phyloP scores from a whole-genome alignment of 169 alveolate species.

The Cryptosporidium canis region DNA sequence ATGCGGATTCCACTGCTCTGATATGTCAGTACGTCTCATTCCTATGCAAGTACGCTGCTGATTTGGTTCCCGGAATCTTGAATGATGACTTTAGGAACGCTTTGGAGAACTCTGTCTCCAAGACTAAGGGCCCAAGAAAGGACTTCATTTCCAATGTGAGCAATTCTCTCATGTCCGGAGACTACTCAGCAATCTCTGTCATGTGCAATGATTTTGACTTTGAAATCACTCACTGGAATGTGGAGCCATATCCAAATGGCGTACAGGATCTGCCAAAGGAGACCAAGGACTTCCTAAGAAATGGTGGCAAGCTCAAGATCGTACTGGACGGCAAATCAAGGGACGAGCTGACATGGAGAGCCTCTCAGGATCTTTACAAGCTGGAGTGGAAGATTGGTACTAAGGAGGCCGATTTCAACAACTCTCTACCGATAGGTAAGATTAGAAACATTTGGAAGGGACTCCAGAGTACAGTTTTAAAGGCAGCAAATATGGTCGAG shows the following conservation, averaged over 20 bases:
- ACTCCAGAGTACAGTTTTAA: constrained; percentile 84
- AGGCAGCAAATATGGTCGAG: constrained; percentile 85
- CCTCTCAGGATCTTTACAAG: constrained; percentile 84
- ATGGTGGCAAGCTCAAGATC: constrained; percentile 84
- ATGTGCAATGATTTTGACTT: constrained; percentile 78
- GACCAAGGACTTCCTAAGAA: constrained; percentile 86
- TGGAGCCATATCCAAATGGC: constrained; percentile 92
- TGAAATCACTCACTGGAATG: constrained; percentile 88
- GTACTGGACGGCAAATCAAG: constrained; percentile 78
- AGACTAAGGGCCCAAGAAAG: constrained; percentile 37
- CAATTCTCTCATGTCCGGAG: constrained; percentile 18
- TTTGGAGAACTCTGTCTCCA: constrained; percentile 30
- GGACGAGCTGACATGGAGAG: constrained; percentile 80
- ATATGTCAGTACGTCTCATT: constrained; percentile 22
- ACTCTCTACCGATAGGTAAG: constrained; percentile 85
- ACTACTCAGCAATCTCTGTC: constrained; percentile 14
- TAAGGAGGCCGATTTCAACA: constrained; percentile 82
- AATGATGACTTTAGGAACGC: constrained; percentile 32
- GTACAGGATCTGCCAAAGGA: constrained; percentile 89
- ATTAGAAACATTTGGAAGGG: constrained; percentile 90
- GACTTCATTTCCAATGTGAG: constrained; percentile 36
- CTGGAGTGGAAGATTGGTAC: constrained; percentile 88
- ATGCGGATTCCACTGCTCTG: constrained; percentile 40
- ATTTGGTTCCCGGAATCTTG: constrained; percentile 45
- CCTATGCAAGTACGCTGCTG: constrained; percentile 20